Conservation (phyloP, 2,329 filamentous ascomycete genomes). For the Aciculosporium take region DNA sequence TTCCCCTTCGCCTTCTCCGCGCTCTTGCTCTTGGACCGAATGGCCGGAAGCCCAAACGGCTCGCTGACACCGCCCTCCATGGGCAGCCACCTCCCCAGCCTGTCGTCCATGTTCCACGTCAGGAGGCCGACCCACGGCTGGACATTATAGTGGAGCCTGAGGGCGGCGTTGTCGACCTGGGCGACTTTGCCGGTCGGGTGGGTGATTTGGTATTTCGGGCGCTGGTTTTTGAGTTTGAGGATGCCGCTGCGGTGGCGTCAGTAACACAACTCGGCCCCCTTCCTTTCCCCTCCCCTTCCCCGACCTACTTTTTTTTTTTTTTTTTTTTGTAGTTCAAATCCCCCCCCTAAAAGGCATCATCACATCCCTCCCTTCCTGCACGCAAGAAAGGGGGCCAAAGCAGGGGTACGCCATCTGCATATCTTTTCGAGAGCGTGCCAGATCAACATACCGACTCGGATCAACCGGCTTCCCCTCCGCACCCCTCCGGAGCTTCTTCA, state of each 20-base stretch:
- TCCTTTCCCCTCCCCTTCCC: neutral
- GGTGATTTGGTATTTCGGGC: conserved; percentile 93
- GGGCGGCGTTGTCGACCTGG: conserved; percentile 54
- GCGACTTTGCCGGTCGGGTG: conserved; percentile 72
- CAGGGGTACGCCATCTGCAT: too few species aligned
- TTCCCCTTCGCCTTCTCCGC: conserved; percentile 9
- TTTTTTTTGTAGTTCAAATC: too few species aligned
- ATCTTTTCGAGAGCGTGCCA: too few species aligned
- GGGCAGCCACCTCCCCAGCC: conserved; percentile 49
- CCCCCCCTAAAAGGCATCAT: too few species aligned
- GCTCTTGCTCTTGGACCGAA: conserved; percentile 45
- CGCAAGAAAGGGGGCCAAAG: too few species aligned
- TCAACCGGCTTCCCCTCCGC: conserved; percentile 46
- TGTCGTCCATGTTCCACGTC: conserved; percentile 57
- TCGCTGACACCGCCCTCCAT: conserved; percentile 51
- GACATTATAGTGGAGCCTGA: conserved; percentile 87
- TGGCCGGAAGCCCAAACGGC: conserved; percentile 47
- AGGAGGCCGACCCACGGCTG: conserved; percentile 90
- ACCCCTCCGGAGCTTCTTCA: conserved; percentile 48
- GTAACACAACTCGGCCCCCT: too few species aligned
- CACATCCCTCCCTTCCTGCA: too few species aligned
- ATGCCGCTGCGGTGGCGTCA: conserved; percentile 41
- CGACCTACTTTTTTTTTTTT: neutral
- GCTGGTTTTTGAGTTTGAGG: conserved; percentile 67
- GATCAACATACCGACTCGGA: conserved; percentile 33